Conservation (phyloP, 1,139 yeast species). For the Magnusiomyces ingens region DNA sequence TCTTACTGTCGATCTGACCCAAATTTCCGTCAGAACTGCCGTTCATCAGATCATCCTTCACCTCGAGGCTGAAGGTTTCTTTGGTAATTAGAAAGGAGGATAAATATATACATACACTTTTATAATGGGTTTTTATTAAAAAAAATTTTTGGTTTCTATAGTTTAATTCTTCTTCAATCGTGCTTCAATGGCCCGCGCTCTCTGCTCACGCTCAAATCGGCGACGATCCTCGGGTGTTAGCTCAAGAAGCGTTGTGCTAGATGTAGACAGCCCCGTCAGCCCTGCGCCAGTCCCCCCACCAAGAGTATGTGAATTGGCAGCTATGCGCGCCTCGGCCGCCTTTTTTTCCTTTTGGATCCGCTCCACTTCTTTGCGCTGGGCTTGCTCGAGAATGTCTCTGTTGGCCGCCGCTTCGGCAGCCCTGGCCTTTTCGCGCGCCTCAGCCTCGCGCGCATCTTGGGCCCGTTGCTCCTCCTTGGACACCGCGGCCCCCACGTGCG, state of each 20-base stretch:
- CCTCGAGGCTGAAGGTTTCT: constrained; percentile 78
- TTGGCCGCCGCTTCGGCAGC: background rate
- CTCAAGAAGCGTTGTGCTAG: constrained; percentile 23
- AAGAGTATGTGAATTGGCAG: constrained; percentile 26
- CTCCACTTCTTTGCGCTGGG: constrained; percentile 32
- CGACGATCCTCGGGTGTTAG: constrained; percentile 32
- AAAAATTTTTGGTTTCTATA: background rate
- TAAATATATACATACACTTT: background rate
- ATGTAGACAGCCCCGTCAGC: constrained; percentile 23
- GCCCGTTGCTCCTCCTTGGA: constrained; percentile 57
- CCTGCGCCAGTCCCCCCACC: constrained; percentile 20
- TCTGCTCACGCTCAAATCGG: constrained; percentile 71
- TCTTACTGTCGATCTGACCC: constrained; percentile 45
- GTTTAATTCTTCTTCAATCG: constrained; percentile 38
- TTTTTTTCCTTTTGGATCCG: constrained; percentile 20
- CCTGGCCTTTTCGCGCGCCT: constrained; percentile 29
- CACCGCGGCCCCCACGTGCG: constrained; percentile 61
- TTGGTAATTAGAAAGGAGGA: constrained; percentile 33
- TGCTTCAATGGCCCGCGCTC: constrained; percentile 97
- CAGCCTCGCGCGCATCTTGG: constrained; percentile 37
- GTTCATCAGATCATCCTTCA: constrained; percentile 64
- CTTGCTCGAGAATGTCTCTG: constrained; percentile 25
- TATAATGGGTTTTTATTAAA: background rate
- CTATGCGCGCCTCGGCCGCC: constrained; percentile 23
- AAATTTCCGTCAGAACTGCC: constrained; percentile 49